A percentile compares a stretch with the other conserved stretches of the same genome.
phyloP scores from a whole-genome alignment of 1,284 basidiomycete genomes.

The Schizopora paradoxa region DNA sequence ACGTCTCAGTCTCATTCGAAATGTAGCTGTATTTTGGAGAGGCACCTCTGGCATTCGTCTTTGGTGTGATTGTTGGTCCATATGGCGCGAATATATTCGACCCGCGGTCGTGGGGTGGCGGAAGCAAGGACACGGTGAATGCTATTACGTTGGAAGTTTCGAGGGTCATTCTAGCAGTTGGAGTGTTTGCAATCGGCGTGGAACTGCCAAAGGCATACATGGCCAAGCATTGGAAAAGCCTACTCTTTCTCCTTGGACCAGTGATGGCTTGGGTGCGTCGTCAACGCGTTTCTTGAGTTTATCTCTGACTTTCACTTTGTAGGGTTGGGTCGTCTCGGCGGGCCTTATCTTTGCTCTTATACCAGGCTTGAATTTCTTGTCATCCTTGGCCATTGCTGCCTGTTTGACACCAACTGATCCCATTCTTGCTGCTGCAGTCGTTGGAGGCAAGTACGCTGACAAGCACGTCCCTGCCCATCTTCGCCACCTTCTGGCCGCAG shows the following conservation, averaged over 20 bases:
- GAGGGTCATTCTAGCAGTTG: constrained; percentile 93
- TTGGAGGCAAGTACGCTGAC: constrained; percentile 97
- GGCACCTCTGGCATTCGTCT: constrained; percentile 92
- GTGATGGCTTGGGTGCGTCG: constrained; percentile 81
- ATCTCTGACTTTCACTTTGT: constrained; percentile 11
- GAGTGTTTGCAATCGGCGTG: constrained; percentile 97
- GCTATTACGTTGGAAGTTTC: constrained; percentile 86
- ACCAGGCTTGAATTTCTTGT: constrained; percentile 82
- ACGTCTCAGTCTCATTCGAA: not conserved
- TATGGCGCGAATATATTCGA: constrained; percentile 84
- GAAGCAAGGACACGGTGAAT: constrained; percentile 49
- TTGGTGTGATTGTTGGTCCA: constrained; percentile 92
- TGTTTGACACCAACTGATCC: constrained; percentile 97
- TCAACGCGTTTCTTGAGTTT: constrained; percentile 11
- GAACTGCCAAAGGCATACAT: constrained; percentile 94
- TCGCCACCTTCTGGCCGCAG: constrained; percentile 84
- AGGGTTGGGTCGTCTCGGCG: constrained; percentile 91
- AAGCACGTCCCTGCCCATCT: constrained; percentile 97
- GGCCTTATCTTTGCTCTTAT: constrained; percentile 86
- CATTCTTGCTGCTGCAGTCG: constrained; percentile 83
- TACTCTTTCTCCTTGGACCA: constrained; percentile 83
- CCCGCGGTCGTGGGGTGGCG: constrained; percentile 76
- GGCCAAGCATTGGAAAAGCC: constrained; percentile 82
- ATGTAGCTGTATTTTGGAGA: constrained; percentile 94
- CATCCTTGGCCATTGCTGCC: constrained; percentile 84